Evolutionary conservation across 2,329 filamentous ascomycete genomes (phyloP), one percentile per base, ranked within the genome.

Genomic region (Biscogniauxia sp.): DNA sequence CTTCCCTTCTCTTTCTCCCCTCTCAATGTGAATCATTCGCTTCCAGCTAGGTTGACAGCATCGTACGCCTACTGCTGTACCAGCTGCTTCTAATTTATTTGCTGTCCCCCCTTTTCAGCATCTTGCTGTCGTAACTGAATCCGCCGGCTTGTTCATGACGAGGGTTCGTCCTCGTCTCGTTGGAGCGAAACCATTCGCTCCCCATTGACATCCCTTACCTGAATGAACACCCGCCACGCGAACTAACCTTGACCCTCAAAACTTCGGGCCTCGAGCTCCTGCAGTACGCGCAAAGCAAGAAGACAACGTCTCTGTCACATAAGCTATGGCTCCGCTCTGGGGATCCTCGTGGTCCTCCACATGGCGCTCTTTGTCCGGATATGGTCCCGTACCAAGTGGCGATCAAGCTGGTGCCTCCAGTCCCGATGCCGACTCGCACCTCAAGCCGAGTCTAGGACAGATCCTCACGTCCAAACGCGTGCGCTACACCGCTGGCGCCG

Each of bases 391-490:
- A 32, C 64, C 67, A 52, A 66, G 64, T 53, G 56, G 59, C 52
- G 70, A 73, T 19, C 60, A 60, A 23, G 64, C 58, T 26, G 52
- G 61, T 25, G 52, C 65, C 20, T 32, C 62, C 6, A 62, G 57
- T 26, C 55, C 63, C 25, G 52, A 69, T 45, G 58, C 63, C 50
- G 64, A 66, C n/a, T 66, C 67, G 20, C 56, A 73, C 68, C 61
- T 75, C 58, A 63, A 74, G 63, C 75, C 75, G 19, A 77, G 70
- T 52, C 51, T 76, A 20, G 66, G 64, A 9, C 72, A 77, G 66
- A 71, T 78, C 45, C 61, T 78, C 5, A 70, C 68, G 37, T 77
- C 74, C n/a, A 76, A 74, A 57, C 66, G 69, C 41, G 68, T 74
- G 13, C 74, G 74, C 20, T 72, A 72, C 45, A 60, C 65, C 6